Percentiles rank a stretch among this genome's conserved stretches.
phyloP scores from a whole-genome alignment of 441 rosid species.

The Kokia cookei region DNA sequence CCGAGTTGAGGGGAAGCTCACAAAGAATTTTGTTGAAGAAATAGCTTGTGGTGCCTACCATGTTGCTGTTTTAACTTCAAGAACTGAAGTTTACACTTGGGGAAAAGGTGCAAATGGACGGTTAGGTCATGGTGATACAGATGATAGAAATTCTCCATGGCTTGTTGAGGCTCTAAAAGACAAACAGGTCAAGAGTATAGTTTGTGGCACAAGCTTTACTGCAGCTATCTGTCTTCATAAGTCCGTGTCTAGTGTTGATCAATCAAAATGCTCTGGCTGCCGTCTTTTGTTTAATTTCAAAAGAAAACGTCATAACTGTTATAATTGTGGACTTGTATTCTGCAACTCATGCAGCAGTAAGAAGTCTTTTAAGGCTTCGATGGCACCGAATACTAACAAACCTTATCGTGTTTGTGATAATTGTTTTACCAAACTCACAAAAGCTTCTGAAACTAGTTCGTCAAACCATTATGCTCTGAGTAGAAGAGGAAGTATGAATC shows the following conservation, averaged over 20 bases:
- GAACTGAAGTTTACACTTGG: conserved; percentile 57
- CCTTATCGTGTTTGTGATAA: conserved; percentile 48
- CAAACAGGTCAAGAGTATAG: conserved; percentile 52
- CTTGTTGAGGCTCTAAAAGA: conserved; percentile 48
- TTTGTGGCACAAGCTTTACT: conserved; percentile 46
- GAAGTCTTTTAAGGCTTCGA: conserved; percentile 48
- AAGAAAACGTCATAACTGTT: conserved; percentile 55
- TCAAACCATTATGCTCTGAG: conserved; percentile 33
- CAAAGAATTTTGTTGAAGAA: conserved; percentile 50
- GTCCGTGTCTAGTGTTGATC: conserved; percentile 46
- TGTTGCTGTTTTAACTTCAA: conserved; percentile 46
- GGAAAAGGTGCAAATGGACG: conserved; percentile 61
- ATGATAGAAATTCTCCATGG: conserved; percentile 45
- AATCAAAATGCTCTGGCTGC: conserved; percentile 56
- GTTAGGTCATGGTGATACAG: conserved; percentile 48
- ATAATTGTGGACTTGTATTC: conserved; percentile 54
- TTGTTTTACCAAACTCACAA: conserved; percentile 40
- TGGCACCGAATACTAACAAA: conserved; percentile 54
- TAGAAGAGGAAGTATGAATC: conserved; percentile 40
- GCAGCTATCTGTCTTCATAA: conserved; percentile 56
- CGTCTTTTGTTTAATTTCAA: conserved; percentile 46
- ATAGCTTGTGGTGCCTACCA: conserved; percentile 56
- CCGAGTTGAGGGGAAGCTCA: conserved; percentile 45
- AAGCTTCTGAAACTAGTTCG: conserved; percentile 29
- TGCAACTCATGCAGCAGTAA: conserved; percentile 52